These are phyloP conservation scores for Diplodia mutila DNA, from an alignment of 2,329 filamentous ascomycete genomes.

Conservation along the genomic window DNA sequence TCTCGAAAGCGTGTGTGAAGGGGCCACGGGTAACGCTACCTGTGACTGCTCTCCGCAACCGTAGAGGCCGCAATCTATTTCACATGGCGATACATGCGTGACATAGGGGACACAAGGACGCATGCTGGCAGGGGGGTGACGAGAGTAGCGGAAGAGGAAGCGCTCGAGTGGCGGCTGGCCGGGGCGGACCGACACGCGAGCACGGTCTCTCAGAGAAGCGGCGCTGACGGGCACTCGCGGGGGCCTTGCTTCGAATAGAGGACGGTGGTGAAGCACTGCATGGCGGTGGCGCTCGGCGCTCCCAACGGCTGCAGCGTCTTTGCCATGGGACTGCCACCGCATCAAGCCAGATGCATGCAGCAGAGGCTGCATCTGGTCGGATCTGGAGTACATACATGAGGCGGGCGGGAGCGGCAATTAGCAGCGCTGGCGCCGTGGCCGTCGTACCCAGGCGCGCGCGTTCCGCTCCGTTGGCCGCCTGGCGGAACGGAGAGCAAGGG, in stretches of 20 bases:
- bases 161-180: constrained; percentile 6
- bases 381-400: constrained; percentile 14
- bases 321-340: not conserved
- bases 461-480: not conserved
- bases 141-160: not conserved
- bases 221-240: not conserved
- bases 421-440: not conserved
- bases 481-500: constrained; percentile 14
- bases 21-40: not conserved
- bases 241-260: constrained; percentile 9
- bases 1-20: not conserved
- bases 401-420: constrained; percentile 4
- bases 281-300: constrained; percentile 6
- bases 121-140: not conserved
- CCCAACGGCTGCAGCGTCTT: constrained; percentile 13
- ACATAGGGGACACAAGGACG: constrained; percentile 2
- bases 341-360: constrained; percentile 15
- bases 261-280: not conserved
- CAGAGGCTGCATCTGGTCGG: constrained; percentile 7
- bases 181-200: constrained; percentile 18
- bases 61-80: not conserved
- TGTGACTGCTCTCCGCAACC: not conserved
- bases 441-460: constrained; percentile 18
- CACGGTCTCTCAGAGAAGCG: not conserved
- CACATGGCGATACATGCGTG: constrained; percentile 21